Conservation (phyloP, 805 yeast genomes). For the Lipomyces kockii region DNA sequence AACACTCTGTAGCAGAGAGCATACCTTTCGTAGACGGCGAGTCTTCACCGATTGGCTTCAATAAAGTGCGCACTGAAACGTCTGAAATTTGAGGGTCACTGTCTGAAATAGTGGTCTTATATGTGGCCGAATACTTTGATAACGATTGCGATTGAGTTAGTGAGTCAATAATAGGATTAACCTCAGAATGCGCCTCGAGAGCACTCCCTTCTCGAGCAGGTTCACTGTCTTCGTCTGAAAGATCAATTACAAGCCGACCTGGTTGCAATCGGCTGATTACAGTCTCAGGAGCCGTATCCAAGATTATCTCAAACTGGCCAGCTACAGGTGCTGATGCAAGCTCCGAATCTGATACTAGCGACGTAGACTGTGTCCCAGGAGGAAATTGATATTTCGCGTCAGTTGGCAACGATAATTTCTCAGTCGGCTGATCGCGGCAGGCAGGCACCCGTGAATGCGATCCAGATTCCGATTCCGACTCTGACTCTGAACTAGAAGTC, state of each 20-base stretch:
- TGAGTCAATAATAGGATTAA: neutral
- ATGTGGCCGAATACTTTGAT: neutral
- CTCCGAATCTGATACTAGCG: neutral
- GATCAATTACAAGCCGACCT: neutral
- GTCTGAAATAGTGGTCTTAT: neutral
- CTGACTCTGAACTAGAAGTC: neutral
- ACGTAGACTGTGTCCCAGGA: neutral
- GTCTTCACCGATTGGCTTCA: neutral
- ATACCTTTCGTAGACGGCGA: neutral
- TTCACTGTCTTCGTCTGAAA: neutral
- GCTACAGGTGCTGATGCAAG: neutral
- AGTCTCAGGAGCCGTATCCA: neutral
- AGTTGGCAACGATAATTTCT: neutral
- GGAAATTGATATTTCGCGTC: neutral
- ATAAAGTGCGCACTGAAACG: neutral
- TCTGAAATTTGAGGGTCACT: neutral
- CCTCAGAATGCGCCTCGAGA: neutral
- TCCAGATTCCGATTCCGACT: neutral
- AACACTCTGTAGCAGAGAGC: neutral
- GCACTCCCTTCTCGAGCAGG: neutral
- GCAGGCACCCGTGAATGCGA: neutral
- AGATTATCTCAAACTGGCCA: neutral
- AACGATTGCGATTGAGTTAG: neutral
- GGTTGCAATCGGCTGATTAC: neutral
- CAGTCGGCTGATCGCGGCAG: neutral